Percentiles rank a stretch among this genome's conserved stretches.
These are phyloP conservation scores for Amesomyces nigricolor DNA, from an alignment of 2,329 filamentous ascomycete genomes.

Conservation along the genomic window DNA sequence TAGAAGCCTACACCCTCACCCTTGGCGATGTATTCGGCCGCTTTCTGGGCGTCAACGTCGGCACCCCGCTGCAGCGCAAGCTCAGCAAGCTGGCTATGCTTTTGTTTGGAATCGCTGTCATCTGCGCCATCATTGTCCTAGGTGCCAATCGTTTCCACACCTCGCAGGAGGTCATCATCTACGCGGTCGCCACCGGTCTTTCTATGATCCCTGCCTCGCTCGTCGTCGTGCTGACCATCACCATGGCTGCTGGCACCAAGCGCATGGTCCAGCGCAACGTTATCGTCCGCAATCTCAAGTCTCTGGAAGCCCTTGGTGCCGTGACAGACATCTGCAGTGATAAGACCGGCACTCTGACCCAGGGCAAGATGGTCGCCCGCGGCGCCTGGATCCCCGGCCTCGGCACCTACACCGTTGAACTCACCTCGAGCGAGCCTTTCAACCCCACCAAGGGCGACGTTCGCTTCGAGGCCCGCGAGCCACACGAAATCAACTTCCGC, in stretches of 20 bases:
- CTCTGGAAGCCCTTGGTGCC: slow-evolving; percentile 62
- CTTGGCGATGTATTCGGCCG: slow-evolving; percentile 27
- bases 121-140: slow-evolving; percentile 39
- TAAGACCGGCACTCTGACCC: slow-evolving; percentile 64
- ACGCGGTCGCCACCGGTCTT: slow-evolving; percentile 45
- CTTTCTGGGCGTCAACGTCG: slow-evolving; percentile 45
- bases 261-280: slow-evolving; percentile 52
- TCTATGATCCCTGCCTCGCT: slow-evolving; percentile 51
- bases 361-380: slow-evolving; percentile 61
- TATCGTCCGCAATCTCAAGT: slow-evolving; percentile 55
- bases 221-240: slow-evolving; percentile 61
- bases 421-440: slow-evolving; percentile 52
- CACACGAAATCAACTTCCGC: slow-evolving; percentile 21
- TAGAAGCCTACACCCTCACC: slow-evolving; percentile 34
- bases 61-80: slow-evolving; percentile 63
- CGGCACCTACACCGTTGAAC: slow-evolving; percentile 48
- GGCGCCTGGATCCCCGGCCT: slow-evolving; percentile 56
- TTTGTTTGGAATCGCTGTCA: slow-evolving; percentile 53
- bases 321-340: slow-evolving; percentile 66
- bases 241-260: slow-evolving; percentile 53
- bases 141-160: slow-evolving; percentile 36
- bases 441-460: slow-evolving; percentile 55
- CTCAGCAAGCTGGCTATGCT: slow-evolving; percentile 62
- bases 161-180: slow-evolving; percentile 45
- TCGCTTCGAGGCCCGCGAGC: slow-evolving; percentile 21